Evolutionary conservation across 805 yeast species (phyloP).

Genomic region (Sungouiozyma ichnusensis): DNA sequence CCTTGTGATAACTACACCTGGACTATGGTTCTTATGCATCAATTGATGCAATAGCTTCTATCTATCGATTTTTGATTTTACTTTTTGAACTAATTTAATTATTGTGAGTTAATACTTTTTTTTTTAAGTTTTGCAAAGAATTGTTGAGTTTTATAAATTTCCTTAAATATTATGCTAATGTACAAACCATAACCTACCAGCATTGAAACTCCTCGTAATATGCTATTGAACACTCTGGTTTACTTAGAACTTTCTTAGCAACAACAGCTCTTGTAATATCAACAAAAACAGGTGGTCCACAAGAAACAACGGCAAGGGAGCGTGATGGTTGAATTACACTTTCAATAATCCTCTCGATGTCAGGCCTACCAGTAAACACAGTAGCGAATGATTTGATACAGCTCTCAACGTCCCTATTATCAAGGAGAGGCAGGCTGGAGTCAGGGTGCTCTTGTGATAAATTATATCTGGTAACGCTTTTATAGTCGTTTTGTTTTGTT

Average conservation of each 20-base stretch:
- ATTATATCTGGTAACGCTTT: neutral
- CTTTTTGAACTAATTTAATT: no score
- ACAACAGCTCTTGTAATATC: constrained; percentile 45
- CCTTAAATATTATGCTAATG: no score
- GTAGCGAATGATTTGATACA: constrained; percentile 22
- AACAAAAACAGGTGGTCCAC: constrained; percentile 54
- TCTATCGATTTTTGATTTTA: no score
- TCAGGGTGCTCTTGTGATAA: constrained; percentile 1
- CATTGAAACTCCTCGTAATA: constrained; percentile 65
- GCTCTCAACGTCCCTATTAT: constrained; percentile 1
- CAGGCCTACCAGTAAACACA: constrained; percentile 39
- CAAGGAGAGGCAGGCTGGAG: constrained; percentile 2
- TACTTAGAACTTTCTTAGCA: constrained; percentile 30
- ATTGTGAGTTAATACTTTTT: no score
- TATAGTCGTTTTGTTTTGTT: neutral
- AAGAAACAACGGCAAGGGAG: constrained; percentile 41
- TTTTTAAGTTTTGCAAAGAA: no score
- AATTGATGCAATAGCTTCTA: no score
- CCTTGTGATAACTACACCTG: no score
- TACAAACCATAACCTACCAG: constrained; percentile 51
- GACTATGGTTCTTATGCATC: no score
- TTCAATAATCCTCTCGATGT: constrained; percentile 32
- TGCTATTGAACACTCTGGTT: constrained; percentile 43
- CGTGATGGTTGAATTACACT: constrained; percentile 29
- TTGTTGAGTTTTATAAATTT: no score